Base-by-base conservation (phyloP, 2,329 filamentous ascomycete genomes). In the Fusarium penzigii region DNA sequence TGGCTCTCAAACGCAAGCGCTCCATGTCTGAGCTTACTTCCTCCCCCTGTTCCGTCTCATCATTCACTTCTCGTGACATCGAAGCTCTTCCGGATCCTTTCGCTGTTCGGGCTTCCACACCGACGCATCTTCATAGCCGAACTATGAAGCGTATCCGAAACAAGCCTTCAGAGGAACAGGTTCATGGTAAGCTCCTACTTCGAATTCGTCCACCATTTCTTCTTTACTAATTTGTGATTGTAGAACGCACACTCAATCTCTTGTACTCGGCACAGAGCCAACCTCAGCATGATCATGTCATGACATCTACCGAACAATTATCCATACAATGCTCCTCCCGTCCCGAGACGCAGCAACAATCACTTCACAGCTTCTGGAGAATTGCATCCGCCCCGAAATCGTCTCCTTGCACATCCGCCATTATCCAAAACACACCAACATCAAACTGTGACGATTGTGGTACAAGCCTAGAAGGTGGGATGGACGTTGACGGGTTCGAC, bases 321-420 rank as follows among this genome's bases (percentile, higher is more conserved):
- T 61, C 48, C 46, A 46, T 39, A 3, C 49, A 49, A n/a, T 39
- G 36, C 8, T 25, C 59, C 17, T 42, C 49, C 14, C 52, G 14
- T 16, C 41, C 62, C 11, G 39, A 61, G 17, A 44, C 51, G 10
- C 58, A 51, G 14, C 83, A 86, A 65, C 72, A 75, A 5, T 84
- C 79, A 0, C 72, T 87, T 0, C 82, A 86, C 66, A 79, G 73
- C 39, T 87, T 86, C 70, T 87, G 82, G 82, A 75, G 76, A n/a
- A 74, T 86, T 13, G 75, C 72, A 2, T 71, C 73, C 0, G 66
- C 70, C 0, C 65, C 76, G 6, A 56, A 61, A 0, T 63, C 64
- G 5, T 57, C 63, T 3, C 52, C 58, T 1, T 61, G 70, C 0
- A 60, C 64, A 1, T 58, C 68, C 51, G 29, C 41, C 29, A 36